Percentiles rank a stretch among this genome's conserved stretches.
Conservation (phyloP, 768 basidiomycete genomes). For the Termitomyces sp. region DNA sequence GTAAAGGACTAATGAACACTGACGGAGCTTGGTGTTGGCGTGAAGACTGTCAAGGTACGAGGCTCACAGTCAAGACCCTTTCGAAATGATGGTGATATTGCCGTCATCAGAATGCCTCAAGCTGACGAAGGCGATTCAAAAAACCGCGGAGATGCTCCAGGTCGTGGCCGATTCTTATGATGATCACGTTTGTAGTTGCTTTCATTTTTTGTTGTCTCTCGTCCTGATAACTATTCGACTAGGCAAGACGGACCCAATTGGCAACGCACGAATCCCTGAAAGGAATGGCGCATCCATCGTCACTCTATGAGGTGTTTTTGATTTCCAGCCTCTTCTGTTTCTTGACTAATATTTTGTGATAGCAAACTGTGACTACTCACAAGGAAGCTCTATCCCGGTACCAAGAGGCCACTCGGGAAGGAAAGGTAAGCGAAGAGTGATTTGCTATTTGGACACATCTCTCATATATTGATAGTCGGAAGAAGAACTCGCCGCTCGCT, state of each 20-base stretch:
- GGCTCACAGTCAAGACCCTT: background rate
- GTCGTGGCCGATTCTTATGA: slow-evolving; percentile 77
- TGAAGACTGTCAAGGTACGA: slow-evolving; percentile 65
- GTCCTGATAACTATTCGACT: background rate
- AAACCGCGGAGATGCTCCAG: slow-evolving; percentile 68
- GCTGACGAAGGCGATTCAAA: slow-evolving; percentile 76
- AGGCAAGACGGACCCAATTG: slow-evolving; percentile 75
- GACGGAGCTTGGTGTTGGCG: slow-evolving; percentile 89
- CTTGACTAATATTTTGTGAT: background rate
- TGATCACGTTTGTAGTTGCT: slow-evolving; percentile 53
- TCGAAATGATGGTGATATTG: no score
- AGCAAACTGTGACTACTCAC: slow-evolving; percentile 78
- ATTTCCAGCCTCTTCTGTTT: background rate
- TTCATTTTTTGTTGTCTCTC: background rate
- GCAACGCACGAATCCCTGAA: slow-evolving; percentile 76
- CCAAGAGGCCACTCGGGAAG: slow-evolving; percentile 42
- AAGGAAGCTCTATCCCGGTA: slow-evolving; percentile 65
- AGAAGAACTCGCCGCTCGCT: slow-evolving; percentile 67
- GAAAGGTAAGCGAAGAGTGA: slow-evolving; percentile 26
- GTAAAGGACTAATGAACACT: slow-evolving; percentile 60
- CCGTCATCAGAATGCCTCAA: slow-evolving; percentile 62
- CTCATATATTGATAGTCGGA: slow-evolving; percentile 38
- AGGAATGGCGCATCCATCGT: slow-evolving; percentile 70
- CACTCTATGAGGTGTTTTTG: slow-evolving; percentile 58
- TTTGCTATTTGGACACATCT: background rate